phyloP scores from a whole-genome alignment of 2,329 filamentous ascomycete species.

The Nigrospora sphaerica region DNA sequence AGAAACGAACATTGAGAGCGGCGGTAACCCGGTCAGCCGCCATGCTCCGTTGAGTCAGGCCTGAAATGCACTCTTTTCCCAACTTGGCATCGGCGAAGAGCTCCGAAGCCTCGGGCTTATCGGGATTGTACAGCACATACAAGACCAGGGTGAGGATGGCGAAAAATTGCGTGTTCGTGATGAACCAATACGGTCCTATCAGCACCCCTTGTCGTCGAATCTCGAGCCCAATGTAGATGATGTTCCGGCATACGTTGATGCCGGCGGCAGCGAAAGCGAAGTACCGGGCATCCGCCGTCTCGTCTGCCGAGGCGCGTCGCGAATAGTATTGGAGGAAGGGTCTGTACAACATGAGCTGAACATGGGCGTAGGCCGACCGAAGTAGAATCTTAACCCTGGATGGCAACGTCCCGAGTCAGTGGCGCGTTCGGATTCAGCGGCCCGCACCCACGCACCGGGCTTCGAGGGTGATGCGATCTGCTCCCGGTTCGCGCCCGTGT shows the following conservation, averaged over 20 bases:
- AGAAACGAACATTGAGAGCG: conserved; percentile 4
- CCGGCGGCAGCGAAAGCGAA: conserved; percentile 61
- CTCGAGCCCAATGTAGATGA: conserved; percentile 70
- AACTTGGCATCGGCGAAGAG: conserved; percentile 68
- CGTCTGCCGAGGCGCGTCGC: conserved; percentile 42
- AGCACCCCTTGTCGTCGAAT: conserved; percentile 64
- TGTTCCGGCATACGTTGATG: conserved; percentile 56
- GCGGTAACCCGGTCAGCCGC: conserved; percentile 5
- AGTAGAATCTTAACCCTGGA: conserved; percentile 58
- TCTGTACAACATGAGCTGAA: conserved; percentile 71
- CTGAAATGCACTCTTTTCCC: conserved; percentile 5
- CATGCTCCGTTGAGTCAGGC: conserved; percentile 5
- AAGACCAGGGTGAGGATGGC: conserved; percentile 69
- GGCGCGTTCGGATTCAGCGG: not conserved
- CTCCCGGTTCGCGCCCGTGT: too few relatives aligned
- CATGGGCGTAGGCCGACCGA: conserved; percentile 67
- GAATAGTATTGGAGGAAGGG: conserved; percentile 76
- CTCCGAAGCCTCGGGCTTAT: conserved; percentile 63
- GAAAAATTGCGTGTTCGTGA: conserved; percentile 74
- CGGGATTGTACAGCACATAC: conserved; percentile 68
- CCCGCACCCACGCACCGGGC: not conserved
- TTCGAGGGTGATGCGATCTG: not conserved
- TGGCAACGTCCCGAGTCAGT: not conserved
- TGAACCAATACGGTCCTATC: conserved; percentile 75
- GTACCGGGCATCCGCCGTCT: conserved; percentile 58